Conservation (phyloP, 1,139 yeast species). For the Wickerhamomyces sp. region DNA sequence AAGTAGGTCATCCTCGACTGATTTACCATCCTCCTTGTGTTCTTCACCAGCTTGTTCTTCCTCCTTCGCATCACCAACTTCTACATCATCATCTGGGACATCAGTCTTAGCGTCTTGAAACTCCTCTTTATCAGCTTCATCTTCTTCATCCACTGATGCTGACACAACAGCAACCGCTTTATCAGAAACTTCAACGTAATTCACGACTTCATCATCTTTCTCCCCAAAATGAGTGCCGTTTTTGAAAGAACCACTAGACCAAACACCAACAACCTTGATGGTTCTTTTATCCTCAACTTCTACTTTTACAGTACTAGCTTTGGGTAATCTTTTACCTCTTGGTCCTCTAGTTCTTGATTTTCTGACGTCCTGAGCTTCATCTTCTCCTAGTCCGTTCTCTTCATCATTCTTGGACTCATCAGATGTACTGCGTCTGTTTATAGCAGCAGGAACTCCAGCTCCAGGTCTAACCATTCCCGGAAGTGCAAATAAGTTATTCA, state of each 20-base stretch:
- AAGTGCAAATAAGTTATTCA: constrained; percentile 57
- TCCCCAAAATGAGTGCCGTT: not conserved
- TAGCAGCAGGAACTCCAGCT: constrained; percentile 12
- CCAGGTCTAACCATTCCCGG: constrained; percentile 53
- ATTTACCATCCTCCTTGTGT: not conserved
- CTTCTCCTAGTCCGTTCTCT: constrained; percentile 3
- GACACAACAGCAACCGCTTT: not conserved
- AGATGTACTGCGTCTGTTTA: constrained; percentile 5
- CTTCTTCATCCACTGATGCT: not conserved
- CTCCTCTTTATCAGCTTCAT: constrained; percentile 1
- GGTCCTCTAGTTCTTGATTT: constrained; percentile 70
- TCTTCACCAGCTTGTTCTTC: not conserved
- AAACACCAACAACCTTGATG: constrained; percentile 19
- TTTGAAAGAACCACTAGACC: constrained; percentile 16
- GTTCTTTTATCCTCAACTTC: constrained; percentile 32
- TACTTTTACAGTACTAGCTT: constrained; percentile 45
- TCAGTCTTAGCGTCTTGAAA: not conserved
- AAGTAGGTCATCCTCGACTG: no score
- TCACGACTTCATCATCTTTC: not conserved
- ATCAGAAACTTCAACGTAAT: not conserved
- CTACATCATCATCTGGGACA: not conserved
- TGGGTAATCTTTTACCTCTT: constrained; percentile 70
- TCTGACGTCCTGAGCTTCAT: constrained; percentile 29
- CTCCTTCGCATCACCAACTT: not conserved
- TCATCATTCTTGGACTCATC: constrained; percentile 14